Base-by-base conservation (phyloP, 2,329 filamentous ascomycete species). In the Parastagonospora avenae region DNA sequence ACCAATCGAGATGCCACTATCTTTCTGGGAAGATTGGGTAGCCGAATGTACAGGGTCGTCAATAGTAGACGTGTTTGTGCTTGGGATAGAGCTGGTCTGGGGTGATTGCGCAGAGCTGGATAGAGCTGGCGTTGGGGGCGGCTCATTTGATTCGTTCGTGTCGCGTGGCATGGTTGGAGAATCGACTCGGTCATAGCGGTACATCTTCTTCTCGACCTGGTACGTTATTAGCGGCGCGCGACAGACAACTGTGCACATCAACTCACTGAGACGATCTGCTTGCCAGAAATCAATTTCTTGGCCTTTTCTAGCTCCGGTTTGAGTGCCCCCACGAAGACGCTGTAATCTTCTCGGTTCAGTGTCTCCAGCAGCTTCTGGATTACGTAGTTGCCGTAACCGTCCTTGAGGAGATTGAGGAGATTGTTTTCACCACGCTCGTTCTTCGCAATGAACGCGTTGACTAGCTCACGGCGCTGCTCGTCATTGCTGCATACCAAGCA, bases 331-430 rank as follows among this genome's bases (percentile, higher is more conserved):
- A 76, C 58, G 46, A 80, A 77, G 31, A 64, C 55, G n/a, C 67
- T 50, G 55, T 76, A 80, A 51, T 80, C 77, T 10, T 69, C 54
- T 5, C 65, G 60, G 16, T 57, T 60, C 1, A 80, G 68, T 1
- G 71, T 77, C 42, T 80, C 77, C 33, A 96, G 79, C 4, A 97
- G 81, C 77, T 92, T 96, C 77, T 97, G 93, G 55, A 97, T 89
- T 5, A 97, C 93, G 70, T 97, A 99, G 73, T 99, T 99, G 53
- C 91, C 94, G 71, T 88, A 97, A 58, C 91, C 89, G 70, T 99
- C 93, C 59, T 88, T 90, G 82, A 97, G 92, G 75, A 97, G 81
- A 16, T 83, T 80, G 55, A 88, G 82, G 32, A 97, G 77, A n/a
- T 86, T 84, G 48, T 80, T 87, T 48, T 86, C 85, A 10, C 89